phyloP scores from a whole-genome alignment of 768 basidiomycete genomes.

The Austroboletus eburneus region DNA sequence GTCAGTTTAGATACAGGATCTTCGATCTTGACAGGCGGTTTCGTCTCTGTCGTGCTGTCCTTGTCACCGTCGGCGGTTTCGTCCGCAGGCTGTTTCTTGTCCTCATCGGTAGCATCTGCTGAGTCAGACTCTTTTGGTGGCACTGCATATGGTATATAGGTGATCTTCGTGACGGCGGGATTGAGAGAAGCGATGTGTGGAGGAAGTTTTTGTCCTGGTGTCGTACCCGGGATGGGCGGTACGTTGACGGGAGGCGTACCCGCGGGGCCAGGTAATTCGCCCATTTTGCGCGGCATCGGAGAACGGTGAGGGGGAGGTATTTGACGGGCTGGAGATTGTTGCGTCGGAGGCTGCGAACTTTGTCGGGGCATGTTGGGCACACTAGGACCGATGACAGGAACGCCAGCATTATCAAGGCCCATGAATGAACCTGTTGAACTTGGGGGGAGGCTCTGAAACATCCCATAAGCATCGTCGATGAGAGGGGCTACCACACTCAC shows the following conservation, averaged over 20 bases:
- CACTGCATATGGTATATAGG: conserved; percentile 25
- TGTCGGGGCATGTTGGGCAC: conserved; percentile 17
- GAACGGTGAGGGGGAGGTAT: conserved; percentile 19
- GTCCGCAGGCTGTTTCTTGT: conserved; percentile 19
- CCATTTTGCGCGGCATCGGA: conserved; percentile 21
- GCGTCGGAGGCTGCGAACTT: conserved; percentile 25
- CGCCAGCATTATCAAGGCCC: conserved; percentile 13
- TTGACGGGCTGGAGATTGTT: conserved; percentile 24
- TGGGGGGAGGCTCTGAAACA: conserved; percentile 24
- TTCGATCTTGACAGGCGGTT: conserved; percentile 14
- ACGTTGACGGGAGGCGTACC: conserved; percentile 14
- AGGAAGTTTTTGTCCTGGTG: conserved; percentile 30
- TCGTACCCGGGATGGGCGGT: conserved; percentile 24
- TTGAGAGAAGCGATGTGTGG: conserved; percentile 32
- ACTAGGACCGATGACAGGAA: conserved; percentile 7
- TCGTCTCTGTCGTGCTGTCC: conserved; percentile 14
- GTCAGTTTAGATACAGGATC: conserved; percentile 27
- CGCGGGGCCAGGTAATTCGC: conserved; percentile 14
- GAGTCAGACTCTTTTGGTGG: conserved; percentile 17
- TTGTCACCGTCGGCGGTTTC: conserved; percentile 17
- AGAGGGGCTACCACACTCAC: conserved; percentile 9
- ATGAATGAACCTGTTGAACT: conserved; percentile 20
- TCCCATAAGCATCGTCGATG: neutral
- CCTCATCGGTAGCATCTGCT: conserved; percentile 19
- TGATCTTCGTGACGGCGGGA: conserved; percentile 29